Evolutionary conservation across 495 filamentous ascomycete species (phyloP), one percentile per base, ranked within the genome.

Genomic region (Hypoxylon intermedium): DNA sequence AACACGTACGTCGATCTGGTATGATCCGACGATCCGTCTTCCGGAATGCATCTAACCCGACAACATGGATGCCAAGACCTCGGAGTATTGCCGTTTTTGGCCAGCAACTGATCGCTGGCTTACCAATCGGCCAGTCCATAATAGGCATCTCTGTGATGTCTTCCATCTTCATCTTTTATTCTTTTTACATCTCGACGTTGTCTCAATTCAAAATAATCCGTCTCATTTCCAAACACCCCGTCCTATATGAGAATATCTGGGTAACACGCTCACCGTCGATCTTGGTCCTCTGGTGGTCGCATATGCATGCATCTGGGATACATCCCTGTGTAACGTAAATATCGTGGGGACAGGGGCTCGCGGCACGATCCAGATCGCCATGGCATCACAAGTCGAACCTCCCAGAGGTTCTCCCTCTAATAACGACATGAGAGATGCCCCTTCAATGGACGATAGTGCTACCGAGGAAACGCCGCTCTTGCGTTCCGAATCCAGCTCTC

Each of bases 391-490:
- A 31, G 5, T 30, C 6, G 46, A 48, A 20, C 30, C 56, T 11
- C 53, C 62, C 23, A 28, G 31, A 19, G 20, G 56, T 20, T 38
- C 50, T 9, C 28, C 30, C 11, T 41, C 23, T 7, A 59, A 52
- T 9, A 31, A 45, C 37, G 11, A 19, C 1, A 6, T 18, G 15
- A 47, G 50, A 36, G 44, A 51, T 46, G n/a, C 43, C 1, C 44
- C 62, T 13, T 38, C 51, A 11, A 26, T 30, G 42, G 48, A 67
- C 15, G 53, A 62, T 11, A 65, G 68, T 13, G 67, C 61, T 3
- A 53, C 69, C 19, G 77, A 79, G 31, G 56, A 70, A 33, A 74
- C 76, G 18, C 75, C 77, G 6, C 69, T 78, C 2, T 60, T 79
- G 18, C 48, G 50, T 20, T 74, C 75, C 12, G 73, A 73, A 30